Evolutionary conservation across 768 basidiomycete genomes (phyloP).

Genomic region (Mrakia blollopis): DNA sequence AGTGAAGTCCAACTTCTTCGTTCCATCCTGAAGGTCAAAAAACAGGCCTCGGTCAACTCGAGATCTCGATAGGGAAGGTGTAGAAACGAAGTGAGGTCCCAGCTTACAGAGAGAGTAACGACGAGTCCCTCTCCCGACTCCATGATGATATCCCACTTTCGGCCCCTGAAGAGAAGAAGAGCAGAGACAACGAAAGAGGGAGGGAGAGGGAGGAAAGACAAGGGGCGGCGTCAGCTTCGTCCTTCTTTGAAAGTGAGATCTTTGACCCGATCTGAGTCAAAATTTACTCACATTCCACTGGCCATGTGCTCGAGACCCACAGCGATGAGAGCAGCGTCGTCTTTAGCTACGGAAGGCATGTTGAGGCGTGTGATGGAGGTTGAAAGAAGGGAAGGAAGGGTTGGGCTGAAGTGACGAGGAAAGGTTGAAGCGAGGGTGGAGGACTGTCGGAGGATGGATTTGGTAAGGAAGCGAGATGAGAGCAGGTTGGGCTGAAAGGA

Average conservation of each 20-base stretch:
- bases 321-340: constrained; percentile 22
- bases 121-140: constrained; percentile 31
- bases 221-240: background rate
- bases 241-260: background rate
- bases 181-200: background rate
- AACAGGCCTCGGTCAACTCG: background rate
- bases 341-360: constrained; percentile 27
- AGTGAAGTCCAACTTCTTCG: constrained; percentile 67
- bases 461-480: background rate
- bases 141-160: constrained; percentile 33
- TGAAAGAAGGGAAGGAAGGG: background rate
- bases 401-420: background rate
- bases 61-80: background rate
- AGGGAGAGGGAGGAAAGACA: background rate
- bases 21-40: constrained; percentile 56
- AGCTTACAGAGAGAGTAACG: constrained; percentile 27
- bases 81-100: background rate
- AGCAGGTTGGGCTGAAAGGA: too few species aligned
- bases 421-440: background rate
- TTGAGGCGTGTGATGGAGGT: background rate
- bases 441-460: background rate
- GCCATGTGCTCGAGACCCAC: constrained; percentile 22
- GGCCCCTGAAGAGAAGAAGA: constrained; percentile 10
- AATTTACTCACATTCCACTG: constrained; percentile 8
- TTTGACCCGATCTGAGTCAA: background rate